Percentiles rank a stretch among this genome's conserved stretches.
Conservation (phyloP, 1,284 basidiomycete species). For the Ceraceosorus bombacis region DNA sequence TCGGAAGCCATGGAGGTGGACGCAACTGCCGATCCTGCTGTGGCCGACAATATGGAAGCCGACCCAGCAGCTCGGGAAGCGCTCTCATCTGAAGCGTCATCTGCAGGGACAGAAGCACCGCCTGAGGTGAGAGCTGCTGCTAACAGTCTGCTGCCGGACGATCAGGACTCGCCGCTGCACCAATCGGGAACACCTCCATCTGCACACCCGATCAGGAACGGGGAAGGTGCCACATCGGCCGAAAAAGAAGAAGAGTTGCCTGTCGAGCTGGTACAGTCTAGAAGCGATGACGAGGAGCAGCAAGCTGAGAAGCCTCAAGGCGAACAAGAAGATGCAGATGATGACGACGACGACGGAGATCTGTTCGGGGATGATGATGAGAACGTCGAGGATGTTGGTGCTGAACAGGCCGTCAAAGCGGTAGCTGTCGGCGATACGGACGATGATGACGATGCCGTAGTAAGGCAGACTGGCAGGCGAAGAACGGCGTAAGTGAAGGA, state of each 20-base stretch:
- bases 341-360: slow-evolving; percentile 1
- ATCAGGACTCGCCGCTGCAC: too few relatives aligned
- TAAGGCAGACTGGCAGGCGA: not conserved
- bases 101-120: too few relatives aligned
- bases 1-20: too few relatives aligned
- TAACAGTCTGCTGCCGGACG: too few relatives aligned
- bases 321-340: slow-evolving; percentile 1
- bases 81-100: too few relatives aligned
- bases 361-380: slow-evolving; percentile 8
- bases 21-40: too few relatives aligned
- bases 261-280: not conserved
- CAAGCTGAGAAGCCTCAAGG: not conserved
- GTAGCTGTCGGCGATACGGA: not conserved
- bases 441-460: not conserved
- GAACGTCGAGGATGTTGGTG: slow-evolving; percentile 6
- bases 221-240: too few relatives aligned
- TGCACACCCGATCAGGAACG: too few relatives aligned
- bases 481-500: not conserved
- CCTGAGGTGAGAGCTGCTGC: too few relatives aligned
- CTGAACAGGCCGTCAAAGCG: not conserved
- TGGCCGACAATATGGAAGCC: too few relatives aligned
- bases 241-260: not conserved
- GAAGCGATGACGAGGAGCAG: slow-evolving; percentile 1
- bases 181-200: too few relatives aligned
- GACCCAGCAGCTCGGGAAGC: too few relatives aligned